These are phyloP conservation scores for Pulveroboletus frians DNA, from an alignment of 768 basidiomycete species.

Conservation along the genomic window DNA sequence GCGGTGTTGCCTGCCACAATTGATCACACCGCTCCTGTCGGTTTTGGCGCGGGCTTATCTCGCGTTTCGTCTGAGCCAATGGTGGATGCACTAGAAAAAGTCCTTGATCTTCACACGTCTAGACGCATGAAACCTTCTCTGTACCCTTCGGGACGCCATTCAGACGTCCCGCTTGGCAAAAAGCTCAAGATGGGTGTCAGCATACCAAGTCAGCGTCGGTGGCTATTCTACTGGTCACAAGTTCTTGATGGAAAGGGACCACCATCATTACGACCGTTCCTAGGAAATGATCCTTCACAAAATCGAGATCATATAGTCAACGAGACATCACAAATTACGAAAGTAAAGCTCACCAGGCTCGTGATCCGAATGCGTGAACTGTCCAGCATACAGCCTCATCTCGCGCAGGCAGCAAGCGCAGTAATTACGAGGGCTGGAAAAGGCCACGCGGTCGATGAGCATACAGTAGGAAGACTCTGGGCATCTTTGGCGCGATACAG, in stretches of 20 bases:
- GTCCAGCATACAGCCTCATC: slow-evolving; percentile 43
- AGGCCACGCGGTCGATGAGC: slow-evolving; percentile 28
- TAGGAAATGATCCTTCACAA: neutral
- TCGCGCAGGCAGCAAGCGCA: slow-evolving; percentile 54
- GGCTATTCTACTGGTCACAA: slow-evolving; percentile 73
- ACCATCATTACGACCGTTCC: slow-evolving; percentile 39
- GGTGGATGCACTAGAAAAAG: slow-evolving; percentile 42
- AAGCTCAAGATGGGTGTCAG: slow-evolving; percentile 58
- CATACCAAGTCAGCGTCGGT: slow-evolving; percentile 78
- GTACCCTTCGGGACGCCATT: neutral
- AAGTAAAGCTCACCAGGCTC: slow-evolving; percentile 54
- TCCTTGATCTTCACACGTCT: slow-evolving; percentile 65
- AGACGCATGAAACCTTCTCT: slow-evolving; percentile 53
- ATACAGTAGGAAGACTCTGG: slow-evolving; percentile 49
- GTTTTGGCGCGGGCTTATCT: slow-evolving; percentile 5
- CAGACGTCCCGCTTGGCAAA: slow-evolving; percentile 21
- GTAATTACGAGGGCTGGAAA: slow-evolving; percentile 44
- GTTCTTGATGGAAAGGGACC: slow-evolving; percentile 56
- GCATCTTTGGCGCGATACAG: slow-evolving; percentile 78
- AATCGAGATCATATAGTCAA: slow-evolving; percentile 11
- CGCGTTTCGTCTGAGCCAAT: slow-evolving; percentile 15
- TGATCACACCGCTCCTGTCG: neutral
- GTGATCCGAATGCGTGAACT: slow-evolving; percentile 56
- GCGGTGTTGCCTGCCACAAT: neutral
- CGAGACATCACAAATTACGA: slow-evolving; percentile 25